Evolutionary conservation across 345 rosid species (phyloP).

Genomic region (Boechera divaricarpa): DNA sequence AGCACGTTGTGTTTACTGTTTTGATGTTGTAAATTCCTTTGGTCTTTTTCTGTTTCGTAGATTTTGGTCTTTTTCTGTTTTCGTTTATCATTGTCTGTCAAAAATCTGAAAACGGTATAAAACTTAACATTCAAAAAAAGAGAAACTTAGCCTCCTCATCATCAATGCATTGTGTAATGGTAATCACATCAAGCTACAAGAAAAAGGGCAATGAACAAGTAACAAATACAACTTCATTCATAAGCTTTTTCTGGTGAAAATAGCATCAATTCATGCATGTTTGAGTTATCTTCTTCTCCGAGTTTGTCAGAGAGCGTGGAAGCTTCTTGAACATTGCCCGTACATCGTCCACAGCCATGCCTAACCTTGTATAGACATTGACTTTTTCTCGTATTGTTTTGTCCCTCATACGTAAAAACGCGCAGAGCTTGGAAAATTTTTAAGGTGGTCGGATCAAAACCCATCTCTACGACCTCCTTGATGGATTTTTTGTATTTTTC

Average conservation of each 20-base stretch:
- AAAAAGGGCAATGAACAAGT: too few species aligned
- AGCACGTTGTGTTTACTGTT: too few species aligned
- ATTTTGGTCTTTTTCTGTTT: too few species aligned
- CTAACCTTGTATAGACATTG: slow-evolving; percentile 25
- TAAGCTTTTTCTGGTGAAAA: too few species aligned
- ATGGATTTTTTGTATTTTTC: slow-evolving; percentile 11
- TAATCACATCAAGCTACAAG: too few species aligned
- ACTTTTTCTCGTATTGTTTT: slow-evolving; percentile 2
- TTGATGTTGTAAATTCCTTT: too few species aligned
- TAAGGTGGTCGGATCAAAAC: slow-evolving; percentile 30
- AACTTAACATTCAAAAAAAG: background rate
- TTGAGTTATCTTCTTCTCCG: background rate
- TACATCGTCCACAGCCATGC: background rate
- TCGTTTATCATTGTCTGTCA: too few species aligned
- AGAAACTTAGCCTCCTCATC: too few species aligned
- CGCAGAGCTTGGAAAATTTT: slow-evolving; percentile 31
- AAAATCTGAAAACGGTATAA: too few species aligned
- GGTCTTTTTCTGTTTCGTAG: too few species aligned
- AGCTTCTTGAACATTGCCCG: background rate
- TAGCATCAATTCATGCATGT: too few species aligned
- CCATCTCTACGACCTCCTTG: background rate
- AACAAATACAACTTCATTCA: background rate
- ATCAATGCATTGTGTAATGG: too few species aligned
- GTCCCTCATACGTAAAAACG: background rate
- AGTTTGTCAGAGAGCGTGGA: background rate